Evolutionary conservation across 768 basidiomycete genomes (phyloP).

Genomic region (Candolleomyces eurysporus): DNA sequence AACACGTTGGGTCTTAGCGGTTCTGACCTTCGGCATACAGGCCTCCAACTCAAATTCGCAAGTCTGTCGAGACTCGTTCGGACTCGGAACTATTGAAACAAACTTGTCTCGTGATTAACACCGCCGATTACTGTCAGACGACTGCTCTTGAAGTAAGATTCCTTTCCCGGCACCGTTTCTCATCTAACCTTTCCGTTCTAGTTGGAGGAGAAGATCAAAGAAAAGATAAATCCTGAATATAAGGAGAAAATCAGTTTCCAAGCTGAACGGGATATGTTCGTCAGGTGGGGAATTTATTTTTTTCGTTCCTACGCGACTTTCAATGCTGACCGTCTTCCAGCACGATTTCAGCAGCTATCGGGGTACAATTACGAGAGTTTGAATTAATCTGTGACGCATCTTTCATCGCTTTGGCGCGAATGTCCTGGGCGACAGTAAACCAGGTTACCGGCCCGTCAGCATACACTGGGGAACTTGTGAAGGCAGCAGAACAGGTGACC

Average conservation of each 20-base stretch:
- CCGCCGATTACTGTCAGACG: constrained; percentile 94
- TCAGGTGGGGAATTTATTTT: constrained; percentile 53
- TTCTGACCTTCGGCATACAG: constrained; percentile 21
- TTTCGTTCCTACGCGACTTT: not conserved
- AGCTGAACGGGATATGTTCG: constrained; percentile 83
- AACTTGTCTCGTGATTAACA: constrained; percentile 90
- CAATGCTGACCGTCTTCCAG: constrained; percentile 34
- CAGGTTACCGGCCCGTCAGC: constrained; percentile 86
- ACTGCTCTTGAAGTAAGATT: constrained; percentile 78
- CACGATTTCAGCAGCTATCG: constrained; percentile 81
- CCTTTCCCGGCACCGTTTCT: not conserved
- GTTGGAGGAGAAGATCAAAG: constrained; percentile 91
- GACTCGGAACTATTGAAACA: constrained; percentile 76
- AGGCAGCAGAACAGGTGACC: constrained; percentile 70
- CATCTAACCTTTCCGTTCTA: constrained; percentile 26
- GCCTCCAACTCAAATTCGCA: constrained; percentile 46
- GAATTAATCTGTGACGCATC: constrained; percentile 81
- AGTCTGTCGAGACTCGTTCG: constrained; percentile 77
- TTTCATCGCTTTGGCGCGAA: constrained; percentile 72
- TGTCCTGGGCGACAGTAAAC: constrained; percentile 73
- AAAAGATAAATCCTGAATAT: constrained; percentile 73
- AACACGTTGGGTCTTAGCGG: no score
- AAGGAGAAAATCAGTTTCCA: constrained; percentile 82
- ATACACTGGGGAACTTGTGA: constrained; percentile 76
- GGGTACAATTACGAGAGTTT: constrained; percentile 77